These are phyloP conservation scores for Rhodomyrtus psidioides DNA, from an alignment of 441 rosid genomes.

Conservation along the genomic window DNA sequence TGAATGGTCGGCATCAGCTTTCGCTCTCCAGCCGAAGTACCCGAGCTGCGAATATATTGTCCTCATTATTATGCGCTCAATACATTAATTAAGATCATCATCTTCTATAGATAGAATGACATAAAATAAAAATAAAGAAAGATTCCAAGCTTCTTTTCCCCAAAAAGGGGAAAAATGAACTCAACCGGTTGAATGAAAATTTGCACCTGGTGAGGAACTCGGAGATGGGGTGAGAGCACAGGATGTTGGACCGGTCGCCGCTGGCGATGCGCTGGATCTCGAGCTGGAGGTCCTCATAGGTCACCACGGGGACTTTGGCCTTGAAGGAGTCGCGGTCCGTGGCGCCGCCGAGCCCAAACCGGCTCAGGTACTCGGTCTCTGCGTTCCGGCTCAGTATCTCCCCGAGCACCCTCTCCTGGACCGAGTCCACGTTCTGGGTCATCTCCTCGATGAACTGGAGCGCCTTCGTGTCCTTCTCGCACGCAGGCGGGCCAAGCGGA, in stretches of 20 bases:
- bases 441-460: constrained; percentile 50
- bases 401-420: constrained; percentile 35
- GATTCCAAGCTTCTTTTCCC: neutral
- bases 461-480: constrained; percentile 43
- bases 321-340: constrained; percentile 40
- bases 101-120: neutral
- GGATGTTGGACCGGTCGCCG: constrained; percentile 57
- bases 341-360: constrained; percentile 36
- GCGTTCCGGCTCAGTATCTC: constrained; percentile 43
- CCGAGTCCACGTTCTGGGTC: constrained; percentile 36
- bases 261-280: constrained; percentile 61
- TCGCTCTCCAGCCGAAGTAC: constrained; percentile 74
- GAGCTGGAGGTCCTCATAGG: constrained; percentile 52
- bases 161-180: neutral
- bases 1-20: constrained; percentile 67
- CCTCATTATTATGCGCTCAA: neutral
- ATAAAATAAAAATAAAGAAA: neutral
- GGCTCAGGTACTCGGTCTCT: constrained; percentile 44
- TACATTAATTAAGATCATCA: neutral
- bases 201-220: constrained; percentile 68
- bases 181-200: neutral
- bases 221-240: constrained; percentile 50
- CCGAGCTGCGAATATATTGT: constrained; percentile 28
- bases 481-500: constrained; percentile 14
- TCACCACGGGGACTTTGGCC: constrained; percentile 40